These are phyloP conservation scores for Cucurbita ficifolia DNA, from an alignment of 306 rosid genomes.

Conservation along the genomic window DNA sequence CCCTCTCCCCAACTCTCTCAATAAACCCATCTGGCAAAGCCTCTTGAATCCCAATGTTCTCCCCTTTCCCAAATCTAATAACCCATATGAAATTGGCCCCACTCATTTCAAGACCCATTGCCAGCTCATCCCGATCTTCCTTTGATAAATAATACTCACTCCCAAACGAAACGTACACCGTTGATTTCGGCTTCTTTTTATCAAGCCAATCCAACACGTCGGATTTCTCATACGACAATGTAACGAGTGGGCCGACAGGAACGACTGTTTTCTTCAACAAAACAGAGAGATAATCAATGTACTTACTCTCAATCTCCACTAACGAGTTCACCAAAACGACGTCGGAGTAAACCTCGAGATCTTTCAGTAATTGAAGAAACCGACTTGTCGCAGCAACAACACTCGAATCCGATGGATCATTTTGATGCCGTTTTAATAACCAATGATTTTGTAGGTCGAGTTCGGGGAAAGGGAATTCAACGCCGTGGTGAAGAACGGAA, in stretches of 20 bases:
- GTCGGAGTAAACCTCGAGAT: background rate
- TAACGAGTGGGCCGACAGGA: conserved; percentile 5
- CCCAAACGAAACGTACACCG: conserved; percentile 15
- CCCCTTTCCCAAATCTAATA: conserved; percentile 3
- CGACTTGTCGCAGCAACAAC: too few species aligned
- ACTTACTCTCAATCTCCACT: conserved; percentile 1
- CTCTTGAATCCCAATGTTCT: background rate
- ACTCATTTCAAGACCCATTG: conserved; percentile 12
- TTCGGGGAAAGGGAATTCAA: background rate
- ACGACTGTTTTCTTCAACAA: conserved; percentile 1
- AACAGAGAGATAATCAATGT: conserved; percentile 1
- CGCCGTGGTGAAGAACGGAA: rapidly evolving
- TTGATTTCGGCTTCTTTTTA: background rate
- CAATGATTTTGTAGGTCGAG: background rate
- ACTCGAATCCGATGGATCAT: background rate
- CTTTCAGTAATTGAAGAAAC: background rate
- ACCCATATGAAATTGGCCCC: conserved; percentile 11
- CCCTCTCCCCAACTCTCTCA: conserved; percentile 3
- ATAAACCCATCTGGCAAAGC: conserved; percentile 11
- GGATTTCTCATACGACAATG: background rate
- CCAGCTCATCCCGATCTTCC: conserved; percentile 8
- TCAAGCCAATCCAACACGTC: background rate
- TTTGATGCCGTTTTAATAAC: background rate
- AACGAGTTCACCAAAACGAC: conserved; percentile 1
- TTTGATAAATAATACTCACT: conserved; percentile 12